Evolutionary conservation across 1,284 basidiomycete genomes (phyloP), one percentile per base, ranked within the genome.

Genomic region (Cutaneotrichosporon sp.): DNA sequence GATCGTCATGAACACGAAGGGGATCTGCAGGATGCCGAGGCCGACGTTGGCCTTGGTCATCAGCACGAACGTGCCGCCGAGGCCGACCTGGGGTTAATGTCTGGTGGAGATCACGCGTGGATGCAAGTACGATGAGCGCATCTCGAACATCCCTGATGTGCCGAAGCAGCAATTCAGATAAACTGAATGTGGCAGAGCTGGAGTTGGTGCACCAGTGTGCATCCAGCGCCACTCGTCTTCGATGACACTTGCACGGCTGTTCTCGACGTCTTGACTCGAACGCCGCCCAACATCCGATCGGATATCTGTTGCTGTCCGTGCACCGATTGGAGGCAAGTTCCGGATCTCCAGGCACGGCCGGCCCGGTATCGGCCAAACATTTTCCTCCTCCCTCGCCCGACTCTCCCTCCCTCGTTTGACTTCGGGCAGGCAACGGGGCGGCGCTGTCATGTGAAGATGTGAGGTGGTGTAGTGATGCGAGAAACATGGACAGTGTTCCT

Each of bases 1-100:
- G 26, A 73, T 63, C 1, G 66, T 63, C 57, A 69, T 60, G 34
- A 76, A 67, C 0, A 75, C 73, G 11, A 70, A 61, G 2, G 75
- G 75, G 61, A 75, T 71, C 30, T 72, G 69, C 21, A 74, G 60
- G 13, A 76, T 71, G 59, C 73, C 74, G 21, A 76, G 63, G 30
- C 72, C 75, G 59, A 77, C 70, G 60, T 73, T 72, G 9, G 69
- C 66, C 64, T 71, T 64, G 38, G 71, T 64, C 60, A 65, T 65
- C 34, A 75, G 67, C 13, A 67, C 69, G 26, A 65, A 60, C 4
- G 63, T 53, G 38, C 63, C 63, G n/a, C 61, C 56, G 7, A 38
- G 11, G 6, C 68, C 68, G 40, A 72, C 36, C 26, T 56, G 51
- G 18, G 10, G 49, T 58, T 47, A 61, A 52, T 38, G n/a, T 13